Base-by-base conservation (phyloP, 108 stramenopile genomes). In the Nitzschia sp. region DNA sequence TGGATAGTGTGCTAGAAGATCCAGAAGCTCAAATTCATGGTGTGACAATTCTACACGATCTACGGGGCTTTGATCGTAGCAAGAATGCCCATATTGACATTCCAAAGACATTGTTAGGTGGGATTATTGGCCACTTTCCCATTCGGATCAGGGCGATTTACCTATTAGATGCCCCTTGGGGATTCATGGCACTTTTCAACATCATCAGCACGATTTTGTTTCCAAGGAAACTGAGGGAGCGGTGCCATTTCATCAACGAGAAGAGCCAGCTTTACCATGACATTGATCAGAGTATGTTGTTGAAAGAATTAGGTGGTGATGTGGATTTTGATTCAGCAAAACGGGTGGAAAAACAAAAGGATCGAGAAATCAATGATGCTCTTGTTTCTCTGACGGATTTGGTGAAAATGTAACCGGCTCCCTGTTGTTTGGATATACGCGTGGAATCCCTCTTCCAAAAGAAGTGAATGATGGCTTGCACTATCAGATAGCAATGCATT, bases 121-220 rank as follows among this genome's bases (percentile, higher is more conserved):
- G 48, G 2, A 61, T 76, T 34, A 46, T 74, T 45, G 80, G 80
- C 18, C 75, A 81, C 32, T 76, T 81, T 19, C 80, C 80, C 8
- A 32, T 81, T 13, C 64, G 66, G 11, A 72, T 81, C 0, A 57
- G 62, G 13, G 70, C 36, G 3, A 71, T 80, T 59, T 80, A 80
- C 47, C 29, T 81, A 17, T 65, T 65, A 45, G 51, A 76, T 49
- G 80, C 80, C 6, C 75, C 80, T 1, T 42, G 38, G 13, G 46
- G 74, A 30, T 70, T 79, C 47, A 8, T 51, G 21, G 54, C 54
- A 0, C 33, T 76, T 18, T 76, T 81, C 51, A 46, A 29, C 26
- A 17, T 76, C 0, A 8, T 81, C 4, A 47, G 47, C 18, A 61
- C 31, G 3, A 9, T 81, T 27, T 25, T 68, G 9, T 64, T 81